Evolutionary conservation across 495 filamentous ascomycete genomes (phyloP).

Genomic region (Xylaria cubensis): DNA sequence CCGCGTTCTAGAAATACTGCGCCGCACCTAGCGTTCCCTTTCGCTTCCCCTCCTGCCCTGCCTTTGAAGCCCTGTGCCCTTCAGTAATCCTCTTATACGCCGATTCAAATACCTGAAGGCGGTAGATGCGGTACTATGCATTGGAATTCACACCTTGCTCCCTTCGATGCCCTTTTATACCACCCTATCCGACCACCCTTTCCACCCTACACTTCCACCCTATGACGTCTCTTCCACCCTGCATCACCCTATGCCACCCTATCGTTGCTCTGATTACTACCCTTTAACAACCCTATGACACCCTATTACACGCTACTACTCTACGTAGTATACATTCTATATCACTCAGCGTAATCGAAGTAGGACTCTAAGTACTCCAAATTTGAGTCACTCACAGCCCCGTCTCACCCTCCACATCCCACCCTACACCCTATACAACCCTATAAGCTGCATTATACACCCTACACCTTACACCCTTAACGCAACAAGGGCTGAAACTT

Average conservation of each 20-base stretch:
- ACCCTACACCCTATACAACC: not conserved
- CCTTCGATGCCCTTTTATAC: conserved; percentile 5
- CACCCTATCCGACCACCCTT: not conserved
- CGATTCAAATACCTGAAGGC: no score
- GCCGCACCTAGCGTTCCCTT: not conserved
- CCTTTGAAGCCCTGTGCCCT: not conserved
- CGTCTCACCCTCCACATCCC: not conserved
- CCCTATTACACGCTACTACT: not conserved
- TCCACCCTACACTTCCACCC: conserved; percentile 12
- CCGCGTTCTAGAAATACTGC: conserved; percentile 16
- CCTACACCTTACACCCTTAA: not conserved
- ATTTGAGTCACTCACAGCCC: no score
- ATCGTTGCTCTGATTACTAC: not conserved
- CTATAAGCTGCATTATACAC: not conserved
- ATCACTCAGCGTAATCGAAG: not conserved
- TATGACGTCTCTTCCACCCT: conserved; percentile 4
- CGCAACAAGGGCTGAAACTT: not conserved
- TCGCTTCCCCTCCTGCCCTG: not conserved
- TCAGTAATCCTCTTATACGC: no score
- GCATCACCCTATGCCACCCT: not conserved
- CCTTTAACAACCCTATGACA: not conserved
- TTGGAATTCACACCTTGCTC: not conserved
- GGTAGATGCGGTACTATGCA: not conserved
- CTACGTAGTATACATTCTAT: not conserved
- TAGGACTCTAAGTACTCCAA: not conserved